phyloP scores from a whole-genome alignment of 2,329 filamentous ascomycete species.

The Raffaelea ambrosiae region DNA sequence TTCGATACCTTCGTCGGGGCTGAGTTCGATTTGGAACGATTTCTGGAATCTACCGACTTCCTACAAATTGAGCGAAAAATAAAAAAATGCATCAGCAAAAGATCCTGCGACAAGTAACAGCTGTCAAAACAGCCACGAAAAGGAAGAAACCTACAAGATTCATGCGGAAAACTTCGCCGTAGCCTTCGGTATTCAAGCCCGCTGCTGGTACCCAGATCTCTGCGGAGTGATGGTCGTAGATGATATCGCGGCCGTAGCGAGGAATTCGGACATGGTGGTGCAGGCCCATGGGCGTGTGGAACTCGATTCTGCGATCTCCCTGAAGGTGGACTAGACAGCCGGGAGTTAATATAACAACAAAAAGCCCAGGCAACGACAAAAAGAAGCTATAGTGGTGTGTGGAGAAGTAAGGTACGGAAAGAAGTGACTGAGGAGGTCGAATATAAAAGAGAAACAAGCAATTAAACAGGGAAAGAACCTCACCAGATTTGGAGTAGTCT shows the following conservation, averaged over 20 bases:
- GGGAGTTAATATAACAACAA: not conserved
- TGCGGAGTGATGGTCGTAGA: conserved; percentile 73
- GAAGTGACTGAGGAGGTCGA: conserved; percentile 87
- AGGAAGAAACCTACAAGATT: conserved; percentile 54
- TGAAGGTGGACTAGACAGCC: conserved; percentile 63
- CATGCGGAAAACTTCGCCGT: conserved; percentile 85
- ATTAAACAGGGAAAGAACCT: conserved; percentile 72
- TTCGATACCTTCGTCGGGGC: conserved; percentile 66
- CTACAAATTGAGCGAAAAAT: not conserved
- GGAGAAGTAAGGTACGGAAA: no score
- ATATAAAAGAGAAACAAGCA: conserved; percentile 78
- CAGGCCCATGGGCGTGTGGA: conserved; percentile 81
- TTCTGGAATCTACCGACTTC: conserved; percentile 92
- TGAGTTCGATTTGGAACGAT: conserved; percentile 84
- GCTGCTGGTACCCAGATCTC: conserved; percentile 84
- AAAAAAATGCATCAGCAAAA: not conserved
- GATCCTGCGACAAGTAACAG: no score
- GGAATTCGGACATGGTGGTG: conserved; percentile 88
- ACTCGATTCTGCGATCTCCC: conserved; percentile 81
- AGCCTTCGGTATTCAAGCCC: conserved; percentile 75
- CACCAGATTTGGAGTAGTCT: conserved; percentile 79
- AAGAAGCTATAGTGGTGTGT: no score
- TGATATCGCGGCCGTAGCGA: conserved; percentile 81
- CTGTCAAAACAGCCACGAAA: no score
- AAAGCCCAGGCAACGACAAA: conserved; percentile 33